A percentile compares a stretch with the other conserved stretches of the same genome.
phyloP scores from a whole-genome alignment of 2,329 filamentous ascomycete species.

The Calonectria montana region DNA sequence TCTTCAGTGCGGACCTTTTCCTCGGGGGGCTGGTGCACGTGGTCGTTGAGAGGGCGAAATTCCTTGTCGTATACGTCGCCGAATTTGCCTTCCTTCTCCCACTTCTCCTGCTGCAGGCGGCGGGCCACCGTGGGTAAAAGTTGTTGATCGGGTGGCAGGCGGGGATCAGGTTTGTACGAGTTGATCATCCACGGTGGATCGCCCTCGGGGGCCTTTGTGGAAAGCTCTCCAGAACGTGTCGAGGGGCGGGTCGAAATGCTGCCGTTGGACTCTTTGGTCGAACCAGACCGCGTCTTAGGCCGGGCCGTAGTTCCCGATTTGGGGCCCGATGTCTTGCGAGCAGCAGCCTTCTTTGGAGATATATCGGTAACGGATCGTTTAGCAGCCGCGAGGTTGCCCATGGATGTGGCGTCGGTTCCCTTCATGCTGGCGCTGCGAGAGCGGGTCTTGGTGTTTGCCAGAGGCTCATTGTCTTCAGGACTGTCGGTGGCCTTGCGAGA shows the following conservation, averaged over 20 bases:
- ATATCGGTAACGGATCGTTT: conserved; percentile 60
- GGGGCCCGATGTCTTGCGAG: conserved; percentile 59
- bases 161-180: conserved; percentile 95
- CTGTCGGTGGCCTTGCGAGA: conserved; percentile 49
- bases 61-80: conserved; percentile 88
- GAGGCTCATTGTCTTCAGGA: conserved; percentile 66
- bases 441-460: conserved; percentile 71
- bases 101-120: conserved; percentile 91
- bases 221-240: conserved; percentile 70
- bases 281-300: conserved; percentile 72
- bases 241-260: conserved; percentile 66
- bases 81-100: conserved; percentile 91
- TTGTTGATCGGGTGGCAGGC: conserved; percentile 93
- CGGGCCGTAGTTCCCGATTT: conserved; percentile 60
- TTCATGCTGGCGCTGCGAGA: conserved; percentile 76
- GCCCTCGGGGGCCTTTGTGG: conserved; percentile 82
- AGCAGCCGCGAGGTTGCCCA: conserved; percentile 40
- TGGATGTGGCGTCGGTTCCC: conserved; percentile 39
- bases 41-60: conserved; percentile 83
- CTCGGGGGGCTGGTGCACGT: conserved; percentile 63
- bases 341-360: conserved; percentile 64
- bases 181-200: conserved; percentile 96
- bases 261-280: conserved; percentile 58
- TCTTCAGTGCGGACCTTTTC: conserved; percentile 39
- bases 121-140: conserved; percentile 94